phyloP scores from a whole-genome alignment of 1,284 basidiomycete species.

The Bothia castanella region DNA sequence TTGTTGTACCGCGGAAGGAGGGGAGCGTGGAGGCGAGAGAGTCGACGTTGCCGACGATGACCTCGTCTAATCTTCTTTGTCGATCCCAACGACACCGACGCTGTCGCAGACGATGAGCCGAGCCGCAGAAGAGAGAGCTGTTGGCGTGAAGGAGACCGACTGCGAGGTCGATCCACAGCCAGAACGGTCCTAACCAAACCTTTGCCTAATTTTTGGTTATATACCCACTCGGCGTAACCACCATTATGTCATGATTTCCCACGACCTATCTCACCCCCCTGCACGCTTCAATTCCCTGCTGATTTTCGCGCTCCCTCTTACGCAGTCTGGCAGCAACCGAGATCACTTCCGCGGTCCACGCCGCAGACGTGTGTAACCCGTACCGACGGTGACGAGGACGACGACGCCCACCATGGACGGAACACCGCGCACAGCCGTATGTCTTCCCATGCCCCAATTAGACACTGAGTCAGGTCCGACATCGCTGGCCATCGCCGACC shows the following conservation, averaged over 20 bases:
- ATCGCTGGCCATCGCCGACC: constrained; percentile 28
- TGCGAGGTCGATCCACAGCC: constrained; percentile 47
- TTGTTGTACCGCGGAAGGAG: constrained; percentile 21
- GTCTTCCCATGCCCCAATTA: constrained; percentile 19
- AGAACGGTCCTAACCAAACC: constrained; percentile 26
- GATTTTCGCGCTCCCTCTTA: too few relatives aligned
- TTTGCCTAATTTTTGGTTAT: constrained; percentile 27
- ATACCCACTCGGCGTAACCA: constrained; percentile 18
- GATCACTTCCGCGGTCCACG: constrained; percentile 5
- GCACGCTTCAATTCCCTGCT: too few relatives aligned
- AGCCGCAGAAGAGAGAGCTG: constrained; percentile 34
- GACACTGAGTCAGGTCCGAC: constrained; percentile 21
- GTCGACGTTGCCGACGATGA: constrained; percentile 23
- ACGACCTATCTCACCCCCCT: too few relatives aligned
- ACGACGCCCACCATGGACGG: constrained; percentile 1
- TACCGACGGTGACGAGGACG: constrained; percentile 7
- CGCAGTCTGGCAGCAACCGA: constrained; percentile 10
- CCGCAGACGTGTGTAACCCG: constrained; percentile 13
- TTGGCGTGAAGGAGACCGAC: constrained; percentile 38
- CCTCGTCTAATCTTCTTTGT: constrained; percentile 29
- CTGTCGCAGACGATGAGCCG: constrained; percentile 38
- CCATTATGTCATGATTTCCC: constrained; percentile 31
- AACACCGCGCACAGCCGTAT: constrained; percentile 1
- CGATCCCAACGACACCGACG: constrained; percentile 43
- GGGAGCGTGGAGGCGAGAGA: constrained; percentile 13